Evolutionary conservation across 2,329 filamentous ascomycete genomes (phyloP).

Genomic region (Colletotrichum chlorophyti): DNA sequence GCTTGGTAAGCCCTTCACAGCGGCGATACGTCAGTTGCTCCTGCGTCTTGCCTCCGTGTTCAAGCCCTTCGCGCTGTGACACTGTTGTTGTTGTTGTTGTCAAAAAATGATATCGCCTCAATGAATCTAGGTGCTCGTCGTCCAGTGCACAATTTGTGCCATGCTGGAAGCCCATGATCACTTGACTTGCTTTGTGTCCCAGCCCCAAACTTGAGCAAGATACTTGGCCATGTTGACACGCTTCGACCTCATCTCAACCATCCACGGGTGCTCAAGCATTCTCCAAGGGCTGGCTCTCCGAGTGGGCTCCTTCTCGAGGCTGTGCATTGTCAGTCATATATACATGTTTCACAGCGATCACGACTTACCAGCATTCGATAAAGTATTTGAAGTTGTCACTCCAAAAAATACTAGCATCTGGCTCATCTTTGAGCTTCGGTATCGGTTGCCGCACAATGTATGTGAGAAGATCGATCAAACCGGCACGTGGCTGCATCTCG

Average conservation of each 20-base stretch:
- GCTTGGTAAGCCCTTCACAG: no score
- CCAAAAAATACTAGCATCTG: slow-evolving; percentile 88
- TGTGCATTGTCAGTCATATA: slow-evolving; percentile 43
- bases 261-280: slow-evolving; percentile 99
- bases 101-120: background rate
- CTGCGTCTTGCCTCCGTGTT: no score
- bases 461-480: slow-evolving; percentile 92
- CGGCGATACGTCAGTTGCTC: no score
- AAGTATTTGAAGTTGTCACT: slow-evolving; percentile 99
- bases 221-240: slow-evolving; percentile 98
- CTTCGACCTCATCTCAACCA: slow-evolving; percentile 94
- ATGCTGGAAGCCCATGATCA: background rate
- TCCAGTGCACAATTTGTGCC: background rate
- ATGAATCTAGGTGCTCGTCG: background rate
- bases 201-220: slow-evolving; percentile 94
- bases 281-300: slow-evolving; percentile 94
- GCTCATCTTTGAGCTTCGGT: slow-evolving; percentile 94
- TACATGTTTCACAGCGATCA: background rate
- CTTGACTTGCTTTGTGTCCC: slow-evolving; percentile 67
- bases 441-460: slow-evolving; percentile 98
- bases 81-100: background rate
- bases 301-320: slow-evolving; percentile 90
- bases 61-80: no score
- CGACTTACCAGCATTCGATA: slow-evolving; percentile 94
- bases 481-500: slow-evolving; percentile 91